Evolutionary conservation across 1,284 basidiomycete species (phyloP), one percentile per base, ranked within the genome.

Genomic region (Leccinum subrobustum): DNA sequence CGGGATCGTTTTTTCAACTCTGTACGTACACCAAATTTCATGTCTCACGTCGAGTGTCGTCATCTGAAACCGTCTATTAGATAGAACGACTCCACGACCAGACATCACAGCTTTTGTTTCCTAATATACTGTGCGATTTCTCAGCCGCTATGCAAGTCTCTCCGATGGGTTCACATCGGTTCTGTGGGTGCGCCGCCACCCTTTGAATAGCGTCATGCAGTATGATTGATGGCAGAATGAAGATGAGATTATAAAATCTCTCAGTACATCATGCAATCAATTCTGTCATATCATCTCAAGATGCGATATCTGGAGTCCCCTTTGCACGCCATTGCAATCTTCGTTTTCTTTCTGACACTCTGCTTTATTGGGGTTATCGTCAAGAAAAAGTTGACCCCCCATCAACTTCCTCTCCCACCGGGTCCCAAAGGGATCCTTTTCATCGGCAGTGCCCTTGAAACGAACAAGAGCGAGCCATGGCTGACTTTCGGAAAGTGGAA

Each of bases 391-490:
- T 20, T 58, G 39, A 54, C 58, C 0, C 62, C 67, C 44, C 64
- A 64, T 31, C 63, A 52, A 6, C 62, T 73, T n/a, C 58, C 72
- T 37, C 64, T 66, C 4, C 73, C 74, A 2, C 72, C 74, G 2
- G 75, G 75, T 18, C 73, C 73, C 1, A 64, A 62, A 53, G 60
- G 60, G 3, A 52, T 73, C 1, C 75, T 74, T 3, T 37, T 73
- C 16, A 27, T 74, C 14, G 73, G 75, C 8, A 75, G 56, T 39
- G 65, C 63, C 6, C 59, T 67, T 47, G 54, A 66, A 39, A 42
- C 76, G 20, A 63, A 75, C 52, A 63, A 51, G 39, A 33, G 51
- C 18, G 60, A 71, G 42, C 71, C 74, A 31, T 74, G 75, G 73
- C 11, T 75, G 25, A 67, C 70, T 7, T 74, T 71, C 25, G 33